These are phyloP conservation scores for Epichloe typhina DNA, from an alignment of 2,329 filamentous ascomycete genomes.

Conservation along the genomic window DNA sequence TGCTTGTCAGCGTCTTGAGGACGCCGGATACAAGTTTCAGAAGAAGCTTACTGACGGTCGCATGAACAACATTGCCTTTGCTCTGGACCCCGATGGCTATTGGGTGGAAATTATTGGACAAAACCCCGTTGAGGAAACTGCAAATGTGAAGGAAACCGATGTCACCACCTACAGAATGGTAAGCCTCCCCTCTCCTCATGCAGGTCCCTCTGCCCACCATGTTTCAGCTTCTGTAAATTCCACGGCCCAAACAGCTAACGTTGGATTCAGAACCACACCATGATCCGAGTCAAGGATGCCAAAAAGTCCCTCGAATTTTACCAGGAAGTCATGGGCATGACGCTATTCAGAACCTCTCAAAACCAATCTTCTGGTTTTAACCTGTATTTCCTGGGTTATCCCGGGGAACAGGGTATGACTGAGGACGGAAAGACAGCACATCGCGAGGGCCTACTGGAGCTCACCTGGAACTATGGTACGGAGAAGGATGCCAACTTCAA, in stretches of 20 bases:
- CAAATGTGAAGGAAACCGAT: conserved; percentile 60
- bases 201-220: neutral
- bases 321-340: conserved; percentile 82
- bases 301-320: conserved; percentile 67
- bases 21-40: conserved; percentile 85
- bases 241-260: neutral
- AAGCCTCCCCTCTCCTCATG: conserved; percentile 5
- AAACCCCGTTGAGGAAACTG: conserved; percentile 58
- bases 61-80: conserved; percentile 84
- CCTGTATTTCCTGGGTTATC: conserved; percentile 85
- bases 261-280: conserved; percentile 62
- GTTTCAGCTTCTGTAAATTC: neutral
- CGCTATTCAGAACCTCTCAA: conserved; percentile 59
- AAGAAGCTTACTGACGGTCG: conserved; percentile 85
- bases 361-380: conserved; percentile 64
- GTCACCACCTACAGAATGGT: conserved; percentile 60
- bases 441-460: conserved; percentile 74
- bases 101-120: conserved; percentile 76
- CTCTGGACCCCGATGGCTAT: conserved; percentile 74
- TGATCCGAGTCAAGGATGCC: conserved; percentile 83
- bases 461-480: conserved; percentile 75
- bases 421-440: conserved; percentile 43
- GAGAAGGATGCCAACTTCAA: conserved; percentile 74
- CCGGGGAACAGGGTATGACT: conserved; percentile 39
- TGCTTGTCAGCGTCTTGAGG: conserved; percentile 78